A percentile compares a stretch with the other conserved stretches of the same genome.
Conservation (phyloP, 768 basidiomycete genomes). For the Boletus rex-veris region DNA sequence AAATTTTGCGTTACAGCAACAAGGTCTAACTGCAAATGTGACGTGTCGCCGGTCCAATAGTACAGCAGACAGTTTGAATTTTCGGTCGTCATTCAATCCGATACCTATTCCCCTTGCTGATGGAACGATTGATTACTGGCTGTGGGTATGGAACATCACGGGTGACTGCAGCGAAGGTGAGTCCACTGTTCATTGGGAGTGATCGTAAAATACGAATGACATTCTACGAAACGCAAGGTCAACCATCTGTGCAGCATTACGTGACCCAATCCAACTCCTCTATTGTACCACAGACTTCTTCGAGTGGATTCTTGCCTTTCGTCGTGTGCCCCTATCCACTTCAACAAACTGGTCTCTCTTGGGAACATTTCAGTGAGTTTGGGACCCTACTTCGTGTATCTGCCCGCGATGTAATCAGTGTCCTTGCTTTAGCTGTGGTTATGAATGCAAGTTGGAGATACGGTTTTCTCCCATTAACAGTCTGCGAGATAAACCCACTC, state of each 20-base stretch:
- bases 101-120: not conserved
- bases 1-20: constrained; percentile 4
- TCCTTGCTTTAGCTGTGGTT: not conserved
- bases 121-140: constrained; percentile 2
- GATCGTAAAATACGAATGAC: not conserved
- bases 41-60: not conserved
- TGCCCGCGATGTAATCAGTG: too few species aligned
- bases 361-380: constrained; percentile 3
- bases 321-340: constrained; percentile 4
- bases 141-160: constrained; percentile 5
- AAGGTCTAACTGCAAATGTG: constrained; percentile 19
- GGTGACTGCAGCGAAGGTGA: not conserved
- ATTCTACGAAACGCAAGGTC: not conserved
- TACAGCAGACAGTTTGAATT: not conserved
- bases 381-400: not conserved
- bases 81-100: not conserved
- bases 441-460: constrained; percentile 12
- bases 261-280: constrained; percentile 3
- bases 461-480: constrained; percentile 5
- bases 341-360: not conserved
- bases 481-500: constrained; percentile 9
- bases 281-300: not conserved
- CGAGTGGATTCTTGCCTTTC: constrained; percentile 1
- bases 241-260: constrained; percentile 1
- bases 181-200: too few species aligned